Base-by-base conservation (phyloP, 768 basidiomycete species). In the Suillus discolor region DNA sequence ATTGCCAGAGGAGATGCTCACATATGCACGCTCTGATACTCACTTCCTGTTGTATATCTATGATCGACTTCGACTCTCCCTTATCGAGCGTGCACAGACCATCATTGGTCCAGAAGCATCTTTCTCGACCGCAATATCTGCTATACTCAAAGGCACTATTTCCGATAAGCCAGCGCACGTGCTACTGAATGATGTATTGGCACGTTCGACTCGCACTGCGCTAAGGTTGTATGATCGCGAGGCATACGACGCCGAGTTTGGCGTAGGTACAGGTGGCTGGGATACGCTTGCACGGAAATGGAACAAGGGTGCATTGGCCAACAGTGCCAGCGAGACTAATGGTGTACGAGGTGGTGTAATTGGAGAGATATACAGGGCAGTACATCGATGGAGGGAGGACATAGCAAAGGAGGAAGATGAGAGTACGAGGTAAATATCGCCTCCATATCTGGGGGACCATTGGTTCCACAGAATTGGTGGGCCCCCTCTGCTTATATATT, bases 21-120 rank as follows among this genome's bases (percentile, higher is more conserved):
- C 85, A 62, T 99, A 99, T 74, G 97, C 97, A 2, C 90, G 95
- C 36, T 93, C 94, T 2, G 97, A 99, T 76, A 99, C 97, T 0
- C 97, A 99, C 76, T 99, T 92, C 79, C 85, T 99, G 2, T 81
- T 99, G 36, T 94, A 87, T 78, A 89, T 98, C 71, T 98, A 96
- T 76, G 96, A 98, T 78, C 87, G 89, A 70, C 86, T 99, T 6
- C 91, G 95, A 15, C 91, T 93, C 72, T 90, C 91, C 1, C 90
- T 97, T 13, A 80, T 96, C n/a, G 89, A 91, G 73, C 86, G 86
- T n/a, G 78, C 77, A n/a, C 72, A 31, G 41, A 42, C 75, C 64
- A 85, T 81, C 15, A 76, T 71, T 18, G 72, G 75, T 0, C 74
- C 78, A 78, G 57, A 78, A 82, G 0, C 78, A 78, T 47, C 49